Evolutionary conservation across 352 stramenopile species (phyloP).

Genomic region (Phytopythium oedochilum): DNA sequence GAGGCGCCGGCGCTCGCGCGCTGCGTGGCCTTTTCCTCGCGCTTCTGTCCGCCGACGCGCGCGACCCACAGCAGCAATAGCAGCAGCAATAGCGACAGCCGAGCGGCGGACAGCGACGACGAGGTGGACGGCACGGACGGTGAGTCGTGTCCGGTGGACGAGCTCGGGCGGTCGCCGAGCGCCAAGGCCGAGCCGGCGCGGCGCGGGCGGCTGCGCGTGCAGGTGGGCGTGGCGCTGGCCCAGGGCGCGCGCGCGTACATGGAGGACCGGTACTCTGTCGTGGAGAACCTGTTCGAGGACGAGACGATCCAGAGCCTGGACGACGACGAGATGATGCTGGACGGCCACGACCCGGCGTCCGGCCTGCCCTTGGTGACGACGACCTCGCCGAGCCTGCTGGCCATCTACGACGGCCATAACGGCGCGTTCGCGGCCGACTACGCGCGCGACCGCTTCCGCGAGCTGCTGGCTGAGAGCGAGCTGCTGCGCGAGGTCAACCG

Average conservation of each 20-base stretch:
- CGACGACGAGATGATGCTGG: constrained; percentile 18
- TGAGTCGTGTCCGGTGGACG: constrained; percentile 4
- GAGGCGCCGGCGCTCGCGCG: constrained; percentile 18
- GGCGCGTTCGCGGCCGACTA: constrained; percentile 65
- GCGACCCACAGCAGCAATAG: constrained; percentile 9
- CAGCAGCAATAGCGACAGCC: constrained; percentile 9
- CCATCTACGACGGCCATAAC: constrained; percentile 77
- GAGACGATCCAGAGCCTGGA: constrained; percentile 12
- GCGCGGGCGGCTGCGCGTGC: constrained; percentile 29
- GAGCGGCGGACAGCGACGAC: constrained; percentile 12
- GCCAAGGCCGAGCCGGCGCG: background rate
- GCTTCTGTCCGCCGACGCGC: constrained; percentile 15
- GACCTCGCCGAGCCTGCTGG: constrained; percentile 49
- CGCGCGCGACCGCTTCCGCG: constrained; percentile 48
- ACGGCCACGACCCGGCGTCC: background rate
- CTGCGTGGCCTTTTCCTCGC: constrained; percentile 51
- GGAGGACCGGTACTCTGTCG: constrained; percentile 71
- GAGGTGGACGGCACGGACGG: constrained; percentile 6
- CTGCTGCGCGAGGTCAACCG: constrained; percentile 44
- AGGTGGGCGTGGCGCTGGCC: constrained; percentile 40
- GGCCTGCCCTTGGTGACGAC: background rate
- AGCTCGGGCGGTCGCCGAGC: background rate
- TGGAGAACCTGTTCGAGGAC: constrained; percentile 51
- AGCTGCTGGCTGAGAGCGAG: constrained; percentile 44
- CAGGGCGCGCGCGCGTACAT: constrained; percentile 75